A percentile compares a stretch with the other conserved stretches of the same genome.
Evolutionary conservation across 768 basidiomycete species (phyloP).

Genomic region (Tulasnella sp.): DNA sequence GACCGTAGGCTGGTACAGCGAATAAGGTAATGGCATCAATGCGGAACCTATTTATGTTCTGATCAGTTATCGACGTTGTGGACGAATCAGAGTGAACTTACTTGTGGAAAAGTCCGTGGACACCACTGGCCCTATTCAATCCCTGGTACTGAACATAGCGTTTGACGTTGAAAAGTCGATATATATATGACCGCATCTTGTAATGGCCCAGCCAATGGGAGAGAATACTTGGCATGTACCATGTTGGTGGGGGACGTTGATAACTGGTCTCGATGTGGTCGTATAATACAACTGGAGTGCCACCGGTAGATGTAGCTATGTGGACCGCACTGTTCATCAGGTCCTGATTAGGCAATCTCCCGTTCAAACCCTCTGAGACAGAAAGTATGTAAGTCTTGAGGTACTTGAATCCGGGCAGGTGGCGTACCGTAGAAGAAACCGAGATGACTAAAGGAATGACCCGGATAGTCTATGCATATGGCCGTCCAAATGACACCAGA

Average conservation of each 20-base stretch:
- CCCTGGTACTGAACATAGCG: conserved; percentile 64
- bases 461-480: conserved; percentile 86
- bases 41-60: conserved; percentile 47
- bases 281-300: conserved; percentile 69
- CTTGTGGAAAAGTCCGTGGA: conserved; percentile 85
- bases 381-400: not conserved
- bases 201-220: conserved; percentile 33
- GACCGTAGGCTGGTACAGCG: conserved; percentile 73
- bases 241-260: not conserved
- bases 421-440: conserved; percentile 83
- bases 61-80: not conserved
- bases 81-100: conserved; percentile 22
- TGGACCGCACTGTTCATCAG: conserved; percentile 67
- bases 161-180: conserved; percentile 51
- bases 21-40: conserved; percentile 91
- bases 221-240: conserved; percentile 20
- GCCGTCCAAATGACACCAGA: conserved; percentile 87
- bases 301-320: conserved; percentile 58
- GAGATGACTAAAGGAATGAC: conserved; percentile 91
- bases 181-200: conserved; percentile 39
- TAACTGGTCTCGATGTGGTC: conserved; percentile 45
- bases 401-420: not conserved
- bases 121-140: conserved; percentile 67
- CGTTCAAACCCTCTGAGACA: conserved; percentile 81
- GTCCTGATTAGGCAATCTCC: conserved; percentile 92